phyloP scores from a whole-genome alignment of 2,329 filamentous ascomycete species.

The Tricladium varicosporioides region DNA sequence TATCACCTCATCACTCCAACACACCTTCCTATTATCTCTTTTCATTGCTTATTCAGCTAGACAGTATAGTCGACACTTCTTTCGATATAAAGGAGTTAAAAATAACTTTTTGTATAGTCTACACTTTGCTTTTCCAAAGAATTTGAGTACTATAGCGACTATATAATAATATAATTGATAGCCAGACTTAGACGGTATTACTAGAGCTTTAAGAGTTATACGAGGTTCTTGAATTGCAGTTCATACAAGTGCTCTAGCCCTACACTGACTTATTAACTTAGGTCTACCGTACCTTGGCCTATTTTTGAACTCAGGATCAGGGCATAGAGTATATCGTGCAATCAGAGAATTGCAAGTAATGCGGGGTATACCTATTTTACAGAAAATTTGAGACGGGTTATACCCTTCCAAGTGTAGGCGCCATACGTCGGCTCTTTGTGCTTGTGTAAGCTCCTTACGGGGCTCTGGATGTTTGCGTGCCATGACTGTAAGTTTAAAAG shows the following conservation, averaged over 20 bases:
- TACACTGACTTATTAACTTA: background rate
- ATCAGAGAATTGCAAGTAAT: too few relatives aligned
- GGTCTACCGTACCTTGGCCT: too few relatives aligned
- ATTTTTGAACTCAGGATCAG: too few relatives aligned
- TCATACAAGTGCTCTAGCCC: background rate
- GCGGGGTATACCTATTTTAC: background rate
- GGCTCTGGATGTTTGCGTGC: background rate
- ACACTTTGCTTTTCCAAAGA: slow-evolving; percentile 4
- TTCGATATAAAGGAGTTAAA: background rate
- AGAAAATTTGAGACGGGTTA: background rate
- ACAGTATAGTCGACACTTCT: background rate
- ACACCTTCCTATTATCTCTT: slow-evolving; percentile 3
- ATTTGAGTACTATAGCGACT: slow-evolving; percentile 1
- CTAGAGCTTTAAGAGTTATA: background rate
- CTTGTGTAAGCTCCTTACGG: background rate
- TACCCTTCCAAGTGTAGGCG: background rate
- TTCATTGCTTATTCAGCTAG: background rate
- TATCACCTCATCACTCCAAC: slow-evolving; percentile 4
- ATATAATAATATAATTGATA: background rate
- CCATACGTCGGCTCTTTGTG: background rate
- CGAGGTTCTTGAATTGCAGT: background rate
- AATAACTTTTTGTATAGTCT: slow-evolving; percentile 4
- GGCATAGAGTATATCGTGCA: too few relatives aligned
- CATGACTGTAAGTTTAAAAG: background rate
- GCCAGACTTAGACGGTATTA: slow-evolving; percentile 5